phyloP scores from a whole-genome alignment of 805 yeast genomes.

The Wickerhamiella kazuoi region DNA sequence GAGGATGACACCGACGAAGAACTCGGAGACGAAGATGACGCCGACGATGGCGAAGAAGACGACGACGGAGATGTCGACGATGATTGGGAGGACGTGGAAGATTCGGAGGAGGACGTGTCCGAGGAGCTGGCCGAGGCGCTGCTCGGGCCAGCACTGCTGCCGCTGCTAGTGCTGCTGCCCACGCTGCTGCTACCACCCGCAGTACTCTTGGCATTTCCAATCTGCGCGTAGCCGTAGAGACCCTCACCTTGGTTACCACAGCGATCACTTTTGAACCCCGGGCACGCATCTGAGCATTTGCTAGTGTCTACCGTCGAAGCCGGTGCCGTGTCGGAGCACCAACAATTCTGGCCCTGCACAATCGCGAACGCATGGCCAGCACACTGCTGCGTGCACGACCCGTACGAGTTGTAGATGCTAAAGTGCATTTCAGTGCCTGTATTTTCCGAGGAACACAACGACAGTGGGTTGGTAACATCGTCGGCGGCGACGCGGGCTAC shows the following conservation, averaged over 20 bases:
- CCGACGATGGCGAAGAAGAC: not conserved
- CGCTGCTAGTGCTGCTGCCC: not conserved
- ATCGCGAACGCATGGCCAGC: conserved; percentile 34
- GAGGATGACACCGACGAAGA: conserved; percentile 2
- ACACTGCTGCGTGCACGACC: conserved; percentile 35
- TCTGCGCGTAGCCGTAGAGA: conserved; percentile 35
- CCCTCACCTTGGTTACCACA: conserved; percentile 29
- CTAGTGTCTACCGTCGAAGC: conserved; percentile 21
- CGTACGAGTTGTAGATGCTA: conserved; percentile 28
- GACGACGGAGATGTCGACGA: not conserved
- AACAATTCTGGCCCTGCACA: conserved; percentile 34
- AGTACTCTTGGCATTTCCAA: conserved; percentile 23
- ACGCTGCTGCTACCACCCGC: conserved; percentile 8
- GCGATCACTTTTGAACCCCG: conserved; percentile 28
- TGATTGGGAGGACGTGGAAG: conserved; percentile 1
- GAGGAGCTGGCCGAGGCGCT: conserved; percentile 6
- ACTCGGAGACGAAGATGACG: not conserved
- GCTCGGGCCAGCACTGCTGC: not conserved
- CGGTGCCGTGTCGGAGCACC: conserved; percentile 44
- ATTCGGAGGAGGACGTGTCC: conserved; percentile 5
- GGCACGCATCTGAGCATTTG: conserved; percentile 25
- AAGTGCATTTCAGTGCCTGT: conserved; percentile 17
- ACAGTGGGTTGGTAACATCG: conserved; percentile 10
- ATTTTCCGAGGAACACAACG: conserved; percentile 25
- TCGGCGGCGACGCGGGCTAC: not conserved